phyloP scores from a whole-genome alignment of 306 rosid genomes.

The Prinsepia uniflora region DNA sequence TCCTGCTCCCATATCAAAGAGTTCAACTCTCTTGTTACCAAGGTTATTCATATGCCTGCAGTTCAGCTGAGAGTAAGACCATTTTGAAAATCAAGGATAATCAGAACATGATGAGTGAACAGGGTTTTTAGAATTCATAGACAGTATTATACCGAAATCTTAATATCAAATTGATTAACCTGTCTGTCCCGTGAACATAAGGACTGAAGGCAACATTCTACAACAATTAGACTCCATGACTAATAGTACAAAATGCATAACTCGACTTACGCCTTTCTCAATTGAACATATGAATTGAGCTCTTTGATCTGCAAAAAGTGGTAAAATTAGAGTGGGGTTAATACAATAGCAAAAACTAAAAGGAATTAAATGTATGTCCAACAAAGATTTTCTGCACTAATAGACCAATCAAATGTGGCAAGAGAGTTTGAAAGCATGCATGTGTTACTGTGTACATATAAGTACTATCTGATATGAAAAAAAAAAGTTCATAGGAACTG shows the following conservation, averaged over 20 bases:
- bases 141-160: not conserved
- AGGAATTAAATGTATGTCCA: not conserved
- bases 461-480: conserved; percentile 2
- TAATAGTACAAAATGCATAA: conserved; percentile 16
- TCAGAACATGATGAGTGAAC: conserved; percentile 1
- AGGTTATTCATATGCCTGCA: conserved; percentile 83
- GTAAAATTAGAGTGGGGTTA: not conserved
- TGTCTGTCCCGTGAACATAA: not conserved
- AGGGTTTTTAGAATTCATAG: not conserved
- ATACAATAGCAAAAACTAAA: conserved; percentile 1
- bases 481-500: conserved; percentile 25
- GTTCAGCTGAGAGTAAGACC: conserved; percentile 24
- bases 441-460: conserved; percentile 7
- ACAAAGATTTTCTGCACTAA: not conserved
- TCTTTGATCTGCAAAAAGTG: conserved; percentile 83
- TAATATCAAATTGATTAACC: not conserved
- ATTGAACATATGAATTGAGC: conserved; percentile 87
- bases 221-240: conserved; percentile 2
- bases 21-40: conserved; percentile 90
- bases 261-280: conserved; percentile 89
- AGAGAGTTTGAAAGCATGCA: conserved; percentile 8
- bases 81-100: conserved; percentile 6
- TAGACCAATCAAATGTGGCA: not conserved
- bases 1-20: conserved; percentile 92
- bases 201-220: not conserved